Evolutionary conservation across 768 basidiomycete species (phyloP).

Genomic region (Termitomyces sp.): DNA sequence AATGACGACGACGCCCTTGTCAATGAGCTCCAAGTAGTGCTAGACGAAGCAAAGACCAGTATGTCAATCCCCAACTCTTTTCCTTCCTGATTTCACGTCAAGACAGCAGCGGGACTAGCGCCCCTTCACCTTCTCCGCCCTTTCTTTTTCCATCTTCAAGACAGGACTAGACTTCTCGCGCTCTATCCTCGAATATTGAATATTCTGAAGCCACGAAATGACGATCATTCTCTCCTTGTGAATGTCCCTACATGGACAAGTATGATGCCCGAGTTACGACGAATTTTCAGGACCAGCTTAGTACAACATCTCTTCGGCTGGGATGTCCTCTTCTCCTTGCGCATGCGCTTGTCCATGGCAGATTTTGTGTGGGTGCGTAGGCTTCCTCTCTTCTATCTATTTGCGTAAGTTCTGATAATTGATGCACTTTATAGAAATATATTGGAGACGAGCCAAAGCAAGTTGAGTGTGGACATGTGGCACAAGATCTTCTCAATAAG

Average conservation of each 20-base stretch:
- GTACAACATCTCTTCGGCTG: constrained; percentile 58
- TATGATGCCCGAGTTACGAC: constrained; percentile 30
- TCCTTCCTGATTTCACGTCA: neutral
- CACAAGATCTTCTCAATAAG: constrained; percentile 40
- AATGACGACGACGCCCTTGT: constrained; percentile 28
- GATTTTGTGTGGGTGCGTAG: constrained; percentile 44
- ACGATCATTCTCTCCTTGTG: constrained; percentile 30
- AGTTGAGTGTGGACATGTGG: constrained; percentile 44
- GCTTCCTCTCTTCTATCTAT: neutral
- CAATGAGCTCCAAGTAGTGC: constrained; percentile 23
- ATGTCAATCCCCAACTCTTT: constrained; percentile 4
- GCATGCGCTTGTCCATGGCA: constrained; percentile 50
- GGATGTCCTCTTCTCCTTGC: constrained; percentile 43
- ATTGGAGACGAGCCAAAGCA: constrained; percentile 36
- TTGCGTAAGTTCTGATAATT: neutral
- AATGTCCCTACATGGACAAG: constrained; percentile 23
- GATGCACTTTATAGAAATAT: constrained; percentile 34
- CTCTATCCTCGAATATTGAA: constrained; percentile 41
- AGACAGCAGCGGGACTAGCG: constrained; percentile 34
- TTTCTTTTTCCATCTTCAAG: constrained; percentile 39
- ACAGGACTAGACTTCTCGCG: constrained; percentile 27
- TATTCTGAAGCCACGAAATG: constrained; percentile 27
- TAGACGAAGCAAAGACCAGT: constrained; percentile 29
- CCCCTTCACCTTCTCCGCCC: constrained; percentile 50
- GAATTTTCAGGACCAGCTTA: constrained; percentile 47